Percentiles rank a stretch among this genome's conserved stretches.
Conservation (phyloP, 2,329 filamentous ascomycete genomes). For the Aspergillus bombycis region DNA sequence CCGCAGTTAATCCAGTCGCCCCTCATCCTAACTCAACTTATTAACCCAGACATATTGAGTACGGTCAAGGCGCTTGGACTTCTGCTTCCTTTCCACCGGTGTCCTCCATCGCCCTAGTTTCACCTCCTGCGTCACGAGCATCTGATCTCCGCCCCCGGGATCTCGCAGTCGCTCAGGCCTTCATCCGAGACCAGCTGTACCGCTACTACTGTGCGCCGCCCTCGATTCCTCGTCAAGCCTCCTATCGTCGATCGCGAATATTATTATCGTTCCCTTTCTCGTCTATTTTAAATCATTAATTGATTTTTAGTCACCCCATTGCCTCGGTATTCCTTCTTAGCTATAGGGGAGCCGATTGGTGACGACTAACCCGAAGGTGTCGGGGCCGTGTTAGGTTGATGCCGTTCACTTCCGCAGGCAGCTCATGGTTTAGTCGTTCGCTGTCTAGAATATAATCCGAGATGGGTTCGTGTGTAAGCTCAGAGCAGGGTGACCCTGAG, state of each 20-base stretch:
- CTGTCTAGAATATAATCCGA: slow-evolving; percentile 23
- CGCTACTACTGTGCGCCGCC: slow-evolving; percentile 17
- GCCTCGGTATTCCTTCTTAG: background rate
- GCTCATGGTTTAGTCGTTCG: slow-evolving; percentile 27
- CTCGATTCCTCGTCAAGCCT: slow-evolving; percentile 24
- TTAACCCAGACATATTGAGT: background rate
- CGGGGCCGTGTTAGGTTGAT: slow-evolving; percentile 30
- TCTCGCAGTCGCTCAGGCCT: slow-evolving; percentile 27
- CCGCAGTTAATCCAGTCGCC: slow-evolving; percentile 29
- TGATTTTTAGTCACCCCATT: slow-evolving; percentile 15
- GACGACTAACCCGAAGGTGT: slow-evolving; percentile 12
- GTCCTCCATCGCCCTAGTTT: slow-evolving; percentile 19
- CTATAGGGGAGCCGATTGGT: slow-evolving; percentile 1
- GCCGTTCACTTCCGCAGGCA: slow-evolving; percentile 29
- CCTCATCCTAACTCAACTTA: slow-evolving; percentile 22
- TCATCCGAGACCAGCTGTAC: slow-evolving; percentile 19
- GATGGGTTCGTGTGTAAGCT: slow-evolving; percentile 96
- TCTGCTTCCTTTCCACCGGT: slow-evolving; percentile 10
- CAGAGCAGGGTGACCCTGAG: slow-evolving; percentile 71
- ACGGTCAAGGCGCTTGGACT: slow-evolving; percentile 10
- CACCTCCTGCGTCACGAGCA: slow-evolving; percentile 24
- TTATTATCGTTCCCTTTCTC: background rate
- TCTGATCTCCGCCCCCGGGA: slow-evolving; percentile 22
- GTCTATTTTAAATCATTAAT: background rate
- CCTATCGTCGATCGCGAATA: slow-evolving; percentile 1